Evolutionary conservation across 2,329 filamentous ascomycete species (phyloP), one percentile per base, ranked within the genome.

Genomic region (Talaromyces sp.): DNA sequence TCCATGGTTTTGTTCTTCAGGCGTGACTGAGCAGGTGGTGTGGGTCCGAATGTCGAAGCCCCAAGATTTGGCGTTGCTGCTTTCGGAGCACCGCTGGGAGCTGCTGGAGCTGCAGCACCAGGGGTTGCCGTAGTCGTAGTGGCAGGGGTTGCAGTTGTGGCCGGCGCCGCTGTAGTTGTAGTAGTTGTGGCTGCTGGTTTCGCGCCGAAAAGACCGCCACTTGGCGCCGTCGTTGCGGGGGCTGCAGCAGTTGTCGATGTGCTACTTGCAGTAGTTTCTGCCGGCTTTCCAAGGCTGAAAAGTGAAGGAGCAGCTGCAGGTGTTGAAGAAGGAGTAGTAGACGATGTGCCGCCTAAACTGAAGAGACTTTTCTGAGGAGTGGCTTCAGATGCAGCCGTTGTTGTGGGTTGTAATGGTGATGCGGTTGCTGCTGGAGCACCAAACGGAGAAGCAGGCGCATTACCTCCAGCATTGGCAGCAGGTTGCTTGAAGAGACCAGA

Each of bases 1-100:
- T 99, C 95, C 91, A 99, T 97, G 0, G 94, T 97, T 81, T 97
- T 98, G 79, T 97, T 97, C 83, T 97, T 97, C 43, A 99, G 84
- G 33, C 95, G 90, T 3, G 94, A 95, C 72, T 96, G 88, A 1
- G 84, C 80, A 65, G 93, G 89, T 17, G 95, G 94, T 2, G 89
- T 83, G 1, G 93, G 92, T 0, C 93, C 93, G 39, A 87, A 84
- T 3, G 91, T 96, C 1, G 93, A 96, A 33, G 89, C 87, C 19
- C 87, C 88, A 58, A 94, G 80, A 37, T 77, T 71, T 49, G 78
- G 59, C 35, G 74, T 67, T 31, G 74, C 69, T 27, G 78, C 67
- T 17, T 76, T 70, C 25, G 75, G 58, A 8, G 77, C 76, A 5
- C 72, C 60, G 33, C 74, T 68, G 11, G 67, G 37, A 37, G 70